These are phyloP conservation scores for Flaveria floridana DNA, from an alignment of 140 eudicot species.

Conservation along the genomic window DNA sequence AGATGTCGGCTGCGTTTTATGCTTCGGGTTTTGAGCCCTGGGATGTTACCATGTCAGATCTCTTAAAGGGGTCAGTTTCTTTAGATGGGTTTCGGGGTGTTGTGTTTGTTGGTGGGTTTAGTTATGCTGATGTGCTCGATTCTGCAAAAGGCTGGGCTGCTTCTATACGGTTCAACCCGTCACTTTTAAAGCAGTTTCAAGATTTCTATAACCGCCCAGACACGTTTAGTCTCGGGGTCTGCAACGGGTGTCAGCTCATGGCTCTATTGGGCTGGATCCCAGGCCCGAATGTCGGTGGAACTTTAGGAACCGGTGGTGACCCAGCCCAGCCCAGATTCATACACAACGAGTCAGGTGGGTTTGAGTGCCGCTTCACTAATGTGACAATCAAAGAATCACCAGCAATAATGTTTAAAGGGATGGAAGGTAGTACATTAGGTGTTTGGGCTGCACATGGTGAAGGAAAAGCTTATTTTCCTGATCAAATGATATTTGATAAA, in stretches of 20 bases:
- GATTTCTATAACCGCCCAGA: constrained; percentile 67
- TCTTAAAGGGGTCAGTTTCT: constrained; percentile 56
- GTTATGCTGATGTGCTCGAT: constrained; percentile 77
- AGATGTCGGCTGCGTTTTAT: constrained; percentile 83
- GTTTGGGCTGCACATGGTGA: constrained; percentile 99
- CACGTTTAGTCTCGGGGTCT: constrained; percentile 91
- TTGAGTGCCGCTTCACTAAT: constrained; percentile 84
- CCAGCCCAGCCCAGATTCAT: constrained; percentile 84
- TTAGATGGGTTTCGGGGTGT: constrained; percentile 64
- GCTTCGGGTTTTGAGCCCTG: constrained; percentile 92
- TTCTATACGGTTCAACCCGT: constrained; percentile 77
- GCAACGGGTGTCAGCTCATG: constrained; percentile 99
- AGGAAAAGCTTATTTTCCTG: constrained; percentile 94
- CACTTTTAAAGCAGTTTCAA: constrained; percentile 74
- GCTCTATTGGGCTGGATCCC: constrained; percentile 95
- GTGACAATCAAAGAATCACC: constrained; percentile 77
- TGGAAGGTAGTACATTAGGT: constrained; percentile 94
- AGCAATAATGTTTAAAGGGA: constrained; percentile 76
- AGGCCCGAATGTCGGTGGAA: constrained; percentile 77
- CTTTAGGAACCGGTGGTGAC: constrained; percentile 63
- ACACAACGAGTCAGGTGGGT: constrained; percentile 86
- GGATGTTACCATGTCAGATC: constrained; percentile 93
- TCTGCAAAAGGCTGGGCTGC: constrained; percentile 99
- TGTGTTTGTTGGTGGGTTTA: constrained; percentile 93
- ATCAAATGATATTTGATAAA: constrained; percentile 43